Conservation (phyloP, 108 stramenopile species). For the Nitzschia sp. region DNA sequence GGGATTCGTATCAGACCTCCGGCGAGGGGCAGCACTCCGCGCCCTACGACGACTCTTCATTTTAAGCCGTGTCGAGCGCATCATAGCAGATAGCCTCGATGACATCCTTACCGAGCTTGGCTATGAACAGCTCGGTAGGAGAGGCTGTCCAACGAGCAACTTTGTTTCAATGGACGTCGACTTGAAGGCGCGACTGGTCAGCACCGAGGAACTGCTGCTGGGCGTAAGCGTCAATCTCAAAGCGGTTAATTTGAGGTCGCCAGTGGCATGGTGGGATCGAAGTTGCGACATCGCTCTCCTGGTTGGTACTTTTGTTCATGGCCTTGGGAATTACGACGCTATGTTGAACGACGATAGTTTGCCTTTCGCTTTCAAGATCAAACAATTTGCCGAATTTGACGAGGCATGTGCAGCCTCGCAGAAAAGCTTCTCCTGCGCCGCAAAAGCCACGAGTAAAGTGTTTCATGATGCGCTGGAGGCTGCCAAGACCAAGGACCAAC, state of each 20-base stretch:
- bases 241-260: conserved; percentile 28
- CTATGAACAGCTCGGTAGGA: conserved; percentile 69
- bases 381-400: conserved; percentile 46
- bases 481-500: conserved; percentile 65
- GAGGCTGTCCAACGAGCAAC: conserved; percentile 73
- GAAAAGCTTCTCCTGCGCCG: conserved; percentile 48
- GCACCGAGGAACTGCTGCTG: conserved; percentile 73
- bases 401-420: conserved; percentile 50
- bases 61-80: conserved; percentile 56
- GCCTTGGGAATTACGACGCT: conserved; percentile 80
- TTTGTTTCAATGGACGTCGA: conserved; percentile 65
- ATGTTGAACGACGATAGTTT: conserved; percentile 80
- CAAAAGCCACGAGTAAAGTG: conserved; percentile 50
- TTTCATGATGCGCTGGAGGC: conserved; percentile 75
- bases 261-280: conserved; percentile 82
- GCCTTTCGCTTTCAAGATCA: conserved; percentile 59
- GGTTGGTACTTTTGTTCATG: conserved; percentile 84
- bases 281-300: conserved; percentile 78
- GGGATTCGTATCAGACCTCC: conserved; percentile 50
- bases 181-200: conserved; percentile 65
- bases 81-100: conserved; percentile 64
- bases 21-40: conserved; percentile 67
- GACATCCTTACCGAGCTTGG: conserved; percentile 54
- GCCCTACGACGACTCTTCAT: conserved; percentile 69
- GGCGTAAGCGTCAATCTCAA: conserved; percentile 22